These are phyloP conservation scores for Bassia scoparia DNA, from an alignment of 148 eudicot species.

Conservation along the genomic window DNA sequence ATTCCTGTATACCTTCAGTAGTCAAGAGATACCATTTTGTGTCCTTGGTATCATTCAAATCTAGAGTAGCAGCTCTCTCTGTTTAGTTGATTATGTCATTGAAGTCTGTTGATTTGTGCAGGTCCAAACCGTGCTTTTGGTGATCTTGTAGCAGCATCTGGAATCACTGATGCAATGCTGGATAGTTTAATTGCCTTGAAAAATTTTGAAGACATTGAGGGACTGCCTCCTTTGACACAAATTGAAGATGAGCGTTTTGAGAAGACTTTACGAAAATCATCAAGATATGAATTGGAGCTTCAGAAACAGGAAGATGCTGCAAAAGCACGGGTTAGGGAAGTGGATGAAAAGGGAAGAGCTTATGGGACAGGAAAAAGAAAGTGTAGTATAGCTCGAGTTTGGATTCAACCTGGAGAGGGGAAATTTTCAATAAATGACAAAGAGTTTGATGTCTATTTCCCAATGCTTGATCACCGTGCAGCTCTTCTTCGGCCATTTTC, in stretches of 20 bases:
- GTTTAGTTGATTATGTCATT: conserved; percentile 1
- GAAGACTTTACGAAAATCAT: conserved; percentile 53
- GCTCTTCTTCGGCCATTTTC: conserved; percentile 90
- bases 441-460: conserved; percentile 87
- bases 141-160: conserved; percentile 85
- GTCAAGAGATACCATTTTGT: conserved; percentile 1
- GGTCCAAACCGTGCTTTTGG: conserved; percentile 94
- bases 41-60: not conserved
- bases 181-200: conserved; percentile 90
- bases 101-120: conserved; percentile 26
- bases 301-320: conserved; percentile 85
- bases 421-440: conserved; percentile 71
- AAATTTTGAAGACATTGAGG: conserved; percentile 64
- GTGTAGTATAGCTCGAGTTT: conserved; percentile 90
- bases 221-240: conserved; percentile 72
- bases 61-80: not conserved
- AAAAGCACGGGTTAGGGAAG: conserved; percentile 65
- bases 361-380: conserved; percentile 94
- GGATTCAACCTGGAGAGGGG: conserved; percentile 93
- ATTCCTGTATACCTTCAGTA: not conserved
- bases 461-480: conserved; percentile 97
- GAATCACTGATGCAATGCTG: conserved; percentile 84
- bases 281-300: conserved; percentile 74
- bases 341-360: conserved; percentile 88
- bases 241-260: conserved; percentile 76